phyloP scores from a whole-genome alignment of 345 rosid genomes.

The Syzygium oleosum region DNA sequence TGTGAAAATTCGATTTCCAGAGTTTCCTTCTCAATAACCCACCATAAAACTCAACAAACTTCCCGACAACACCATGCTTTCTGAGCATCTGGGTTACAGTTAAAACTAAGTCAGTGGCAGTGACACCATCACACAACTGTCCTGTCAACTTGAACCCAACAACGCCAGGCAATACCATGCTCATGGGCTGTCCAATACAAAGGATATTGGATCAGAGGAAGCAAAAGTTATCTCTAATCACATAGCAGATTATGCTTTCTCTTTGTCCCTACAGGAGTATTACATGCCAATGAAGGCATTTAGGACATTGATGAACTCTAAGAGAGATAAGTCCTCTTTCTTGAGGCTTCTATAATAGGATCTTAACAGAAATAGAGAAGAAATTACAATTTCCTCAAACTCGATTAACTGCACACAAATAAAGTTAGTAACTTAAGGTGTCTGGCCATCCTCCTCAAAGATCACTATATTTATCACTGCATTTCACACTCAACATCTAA shows the following conservation, averaged over 20 bases:
- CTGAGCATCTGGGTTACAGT: constrained; percentile 80
- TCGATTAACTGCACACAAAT: background rate
- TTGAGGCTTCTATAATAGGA: background rate
- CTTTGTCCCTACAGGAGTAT: background rate
- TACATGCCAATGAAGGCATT: no score
- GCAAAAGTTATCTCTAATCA: background rate
- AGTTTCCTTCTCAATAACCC: background rate
- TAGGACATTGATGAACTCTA: no score
- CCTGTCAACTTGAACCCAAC: constrained; percentile 78
- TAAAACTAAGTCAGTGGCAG: constrained; percentile 91
- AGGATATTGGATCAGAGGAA: background rate
- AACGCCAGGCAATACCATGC: constrained; percentile 94
- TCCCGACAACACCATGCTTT: constrained; percentile 93
- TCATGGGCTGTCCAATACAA: constrained; percentile 48
- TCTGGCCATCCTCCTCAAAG: background rate
- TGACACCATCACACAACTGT: constrained; percentile 58
- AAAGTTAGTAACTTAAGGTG: background rate
- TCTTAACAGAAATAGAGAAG: background rate
- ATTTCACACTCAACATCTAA: background rate
- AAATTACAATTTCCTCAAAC: background rate
- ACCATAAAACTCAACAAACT: constrained; percentile 89
- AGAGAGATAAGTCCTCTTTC: background rate
- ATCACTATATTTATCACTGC: background rate
- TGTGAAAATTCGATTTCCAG: background rate
- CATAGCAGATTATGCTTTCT: background rate